These are phyloP conservation scores for Solanum pimpinellifolium DNA, from an alignment of 257 asterid species.

Conservation along the genomic window DNA sequence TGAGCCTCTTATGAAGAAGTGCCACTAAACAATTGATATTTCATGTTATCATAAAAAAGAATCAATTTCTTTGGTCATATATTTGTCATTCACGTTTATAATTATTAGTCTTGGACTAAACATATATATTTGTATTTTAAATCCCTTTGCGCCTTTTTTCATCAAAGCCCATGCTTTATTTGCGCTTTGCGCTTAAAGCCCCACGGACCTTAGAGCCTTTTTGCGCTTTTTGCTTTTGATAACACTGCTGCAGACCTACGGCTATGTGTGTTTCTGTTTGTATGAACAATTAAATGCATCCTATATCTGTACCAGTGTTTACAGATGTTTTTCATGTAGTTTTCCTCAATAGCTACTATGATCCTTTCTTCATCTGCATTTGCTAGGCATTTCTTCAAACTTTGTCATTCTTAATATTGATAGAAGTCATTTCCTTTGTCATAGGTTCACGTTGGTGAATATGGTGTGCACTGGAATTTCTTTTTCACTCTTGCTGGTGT, in stretches of 20 bases:
- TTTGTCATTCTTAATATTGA: background rate
- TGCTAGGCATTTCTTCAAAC: background rate
- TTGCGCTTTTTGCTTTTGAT: too few species aligned
- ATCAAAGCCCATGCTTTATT: too few species aligned
- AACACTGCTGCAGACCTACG: background rate
- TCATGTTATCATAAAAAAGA: too few species aligned
- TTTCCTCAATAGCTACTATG: background rate
- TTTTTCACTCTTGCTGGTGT: slow-evolving; percentile 94
- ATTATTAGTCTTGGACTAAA: too few species aligned
- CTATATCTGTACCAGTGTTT: background rate
- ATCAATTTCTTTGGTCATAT: too few species aligned
- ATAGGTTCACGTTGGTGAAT: slow-evolving; percentile 95
- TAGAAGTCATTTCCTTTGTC: background rate
- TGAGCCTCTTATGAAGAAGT: too few species aligned
- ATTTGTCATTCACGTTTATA: too few species aligned
- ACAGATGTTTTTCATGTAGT: background rate
- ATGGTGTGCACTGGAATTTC: slow-evolving; percentile 99
- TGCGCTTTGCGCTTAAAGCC: too few species aligned
- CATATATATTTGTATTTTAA: too few species aligned
- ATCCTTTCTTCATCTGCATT: background rate
- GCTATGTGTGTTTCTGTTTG: background rate
- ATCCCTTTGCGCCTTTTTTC: too few species aligned
- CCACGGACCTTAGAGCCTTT: too few species aligned
- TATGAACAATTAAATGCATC: background rate
- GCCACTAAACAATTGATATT: too few species aligned